Evolutionary conservation across 1,139 yeast species (phyloP), one percentile per base, ranked within the genome.

Genomic region (Geotrichum reessii): DNA sequence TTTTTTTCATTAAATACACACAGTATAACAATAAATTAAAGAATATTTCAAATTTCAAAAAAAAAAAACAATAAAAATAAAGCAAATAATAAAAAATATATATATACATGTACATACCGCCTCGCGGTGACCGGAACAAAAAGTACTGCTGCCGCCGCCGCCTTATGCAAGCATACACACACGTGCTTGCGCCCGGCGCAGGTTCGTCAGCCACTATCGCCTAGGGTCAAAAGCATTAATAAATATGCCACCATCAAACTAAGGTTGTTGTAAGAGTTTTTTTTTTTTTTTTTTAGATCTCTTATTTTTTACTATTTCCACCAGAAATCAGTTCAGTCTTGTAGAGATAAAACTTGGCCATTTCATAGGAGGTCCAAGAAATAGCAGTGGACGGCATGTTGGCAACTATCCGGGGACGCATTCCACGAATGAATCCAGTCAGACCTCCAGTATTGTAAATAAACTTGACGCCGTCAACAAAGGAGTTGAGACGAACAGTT

Each of bases 351-450:
- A 46, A 46, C 74, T 93, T 93, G 50, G 97, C 98, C 95, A 92
- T 88, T 72, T 93, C 99, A 73, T 95, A 93, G 22, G 97, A 92
- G 1, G 98, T 93, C 99, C 99, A 93, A 64, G 96, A 86, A 62
- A 93, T 92, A 37, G 99, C 99, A 14, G 99, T 92, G 53, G 96
- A 87, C 24, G 99, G 99, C 71, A 93, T 92, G 72, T 92, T 91
- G 64, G 95, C 89, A 47, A 93, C 85, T 57, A 95, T 85, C 73
- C 99, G 83, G 53, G 99, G 98, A 69, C 86, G 85, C 69, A 92
- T 78, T 31, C 99, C 99, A 67, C 96, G 80, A 68, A 81, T 72
- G 72, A 93, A 92, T 0, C 96, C 95, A 46, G 67, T 66, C 63
- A 81, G 66, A 3, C 97, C 97, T 59, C 85, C 83, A 53, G 81